These are phyloP conservation scores for Penicillium sumatraense DNA, from an alignment of 2,329 filamentous ascomycete species.

Conservation along the genomic window DNA sequence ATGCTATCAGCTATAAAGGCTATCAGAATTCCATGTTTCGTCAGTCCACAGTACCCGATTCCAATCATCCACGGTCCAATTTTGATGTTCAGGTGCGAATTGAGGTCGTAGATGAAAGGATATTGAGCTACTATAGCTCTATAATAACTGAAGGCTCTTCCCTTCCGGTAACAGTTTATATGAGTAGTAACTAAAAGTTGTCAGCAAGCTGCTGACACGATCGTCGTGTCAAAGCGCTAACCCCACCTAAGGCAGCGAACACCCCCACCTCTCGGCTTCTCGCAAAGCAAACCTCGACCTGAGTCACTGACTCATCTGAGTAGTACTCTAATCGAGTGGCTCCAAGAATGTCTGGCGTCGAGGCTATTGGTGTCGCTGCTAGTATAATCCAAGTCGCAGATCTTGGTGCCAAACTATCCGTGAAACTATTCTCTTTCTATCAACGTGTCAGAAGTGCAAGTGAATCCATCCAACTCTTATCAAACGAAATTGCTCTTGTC, in stretches of 20 bases:
- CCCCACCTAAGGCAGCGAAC: neutral
- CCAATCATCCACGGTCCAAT: no score
- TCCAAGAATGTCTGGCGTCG: conserved; percentile 9
- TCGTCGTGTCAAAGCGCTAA: neutral
- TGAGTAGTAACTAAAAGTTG: no score
- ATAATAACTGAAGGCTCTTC: no score
- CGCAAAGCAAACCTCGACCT: neutral
- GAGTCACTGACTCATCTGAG: no score
- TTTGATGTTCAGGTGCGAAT: no score
- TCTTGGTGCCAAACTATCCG: conserved; percentile 29
- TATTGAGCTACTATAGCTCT: no score
- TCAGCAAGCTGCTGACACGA: neutral
- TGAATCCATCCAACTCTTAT: conserved; percentile 24
- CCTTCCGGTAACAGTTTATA: no score
- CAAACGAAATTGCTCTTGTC: conserved; percentile 36
- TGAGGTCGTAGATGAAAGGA: no score
- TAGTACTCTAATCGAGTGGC: neutral
- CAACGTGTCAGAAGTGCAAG: conserved; percentile 32
- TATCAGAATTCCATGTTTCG: no score
- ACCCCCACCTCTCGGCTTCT: neutral
- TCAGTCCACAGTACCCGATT: no score
- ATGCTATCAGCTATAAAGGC: no score
- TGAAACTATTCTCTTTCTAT: conserved; percentile 37
- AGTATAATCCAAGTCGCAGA: conserved; percentile 38
- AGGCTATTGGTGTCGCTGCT: conserved; percentile 30